Evolutionary conservation across 2,329 filamentous ascomycete genomes (phyloP), one percentile per base, ranked within the genome.

Genomic region (Colletotrichum agaves): DNA sequence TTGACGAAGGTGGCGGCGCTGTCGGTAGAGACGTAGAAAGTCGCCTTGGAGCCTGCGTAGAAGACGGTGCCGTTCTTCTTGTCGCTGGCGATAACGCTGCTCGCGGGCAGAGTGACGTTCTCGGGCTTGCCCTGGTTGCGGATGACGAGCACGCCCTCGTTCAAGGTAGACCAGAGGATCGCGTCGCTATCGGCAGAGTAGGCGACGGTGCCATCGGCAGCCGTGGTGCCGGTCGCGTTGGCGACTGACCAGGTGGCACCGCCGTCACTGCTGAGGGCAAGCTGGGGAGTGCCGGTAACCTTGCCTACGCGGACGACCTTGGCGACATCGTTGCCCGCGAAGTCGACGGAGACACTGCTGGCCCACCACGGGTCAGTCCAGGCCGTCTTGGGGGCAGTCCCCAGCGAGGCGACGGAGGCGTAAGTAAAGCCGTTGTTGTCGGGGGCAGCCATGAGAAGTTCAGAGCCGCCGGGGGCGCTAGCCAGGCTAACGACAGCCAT

Each of bases 381-480:
- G 2, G 78, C 77, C 1, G 77, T 78, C 11, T 79, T 71, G 0
- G 85, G 85, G 0, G 83, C 72, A 0, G 77, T 83, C 63, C 72
- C 75, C 0, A 87, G 75, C 21, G 76, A 75, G 2, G 70, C 72
- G 39, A 75, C 75, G 13, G 72, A 77, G 12, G 74, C 72, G 70
- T 83, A 85, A 0, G 83, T 84, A 72, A 86, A 88, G 0, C 86
- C 86, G 56, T 80, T 82, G 69, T 84, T 81, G 59, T 88, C 86
- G 4, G 79, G 83, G 0, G 86, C 81, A 2, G 81, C 85, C 1
- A 81, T 83, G 3, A 88, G 75, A 3, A 88, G 80, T 49, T 86
- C 84, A 2, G 81, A 82, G 2, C 85, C 85, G 0, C 82, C 81
- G 0, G 83, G 83, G 0, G 80, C 82, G 0, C 83, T 85, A 15